Conservation (phyloP, 805 yeast genomes). For the Saccharomycopsis sp. region DNA sequence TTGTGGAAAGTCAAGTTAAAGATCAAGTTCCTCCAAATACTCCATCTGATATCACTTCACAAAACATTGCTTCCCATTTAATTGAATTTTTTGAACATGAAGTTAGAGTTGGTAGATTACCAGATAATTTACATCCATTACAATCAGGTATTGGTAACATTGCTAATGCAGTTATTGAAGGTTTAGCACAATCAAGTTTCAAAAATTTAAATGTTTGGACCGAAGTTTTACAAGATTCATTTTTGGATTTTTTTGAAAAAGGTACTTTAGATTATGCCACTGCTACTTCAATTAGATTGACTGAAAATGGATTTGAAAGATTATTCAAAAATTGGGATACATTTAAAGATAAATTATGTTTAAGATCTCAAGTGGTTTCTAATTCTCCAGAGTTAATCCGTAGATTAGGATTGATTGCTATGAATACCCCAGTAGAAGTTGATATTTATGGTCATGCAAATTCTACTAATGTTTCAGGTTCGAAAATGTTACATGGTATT, state of each 20-base stretch:
- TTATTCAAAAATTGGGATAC: slow-evolving; percentile 86
- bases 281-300: slow-evolving; percentile 89
- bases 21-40: slow-evolving; percentile 87
- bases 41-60: slow-evolving; percentile 76
- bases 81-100: slow-evolving; percentile 85
- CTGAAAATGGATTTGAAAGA: slow-evolving; percentile 80
- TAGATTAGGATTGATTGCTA: slow-evolving; percentile 95
- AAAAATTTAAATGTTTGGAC: slow-evolving; percentile 93
- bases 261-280: slow-evolving; percentile 94
- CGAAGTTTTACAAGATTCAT: slow-evolving; percentile 96
- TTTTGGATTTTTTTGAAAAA: slow-evolving; percentile 85
- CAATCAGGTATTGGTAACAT: slow-evolving; percentile 98
- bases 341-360: slow-evolving; percentile 69
- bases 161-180: slow-evolving; percentile 97
- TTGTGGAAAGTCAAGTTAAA: slow-evolving; percentile 69
- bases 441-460: slow-evolving; percentile 97
- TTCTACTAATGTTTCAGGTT: slow-evolving; percentile 93
- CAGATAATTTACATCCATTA: slow-evolving; percentile 85
- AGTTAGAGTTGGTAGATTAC: slow-evolving; percentile 82
- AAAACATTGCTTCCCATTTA: slow-evolving; percentile 72
- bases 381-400: slow-evolving; percentile 95
- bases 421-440: slow-evolving; percentile 99
- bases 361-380: slow-evolving; percentile 92
- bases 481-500: slow-evolving; percentile 94
- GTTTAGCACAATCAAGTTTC: slow-evolving; percentile 80